A percentile compares a stretch with the other conserved stretches of the same genome.
Conservation (phyloP, 2,329 filamentous ascomycete species). For the Tolypocladium sp. region DNA sequence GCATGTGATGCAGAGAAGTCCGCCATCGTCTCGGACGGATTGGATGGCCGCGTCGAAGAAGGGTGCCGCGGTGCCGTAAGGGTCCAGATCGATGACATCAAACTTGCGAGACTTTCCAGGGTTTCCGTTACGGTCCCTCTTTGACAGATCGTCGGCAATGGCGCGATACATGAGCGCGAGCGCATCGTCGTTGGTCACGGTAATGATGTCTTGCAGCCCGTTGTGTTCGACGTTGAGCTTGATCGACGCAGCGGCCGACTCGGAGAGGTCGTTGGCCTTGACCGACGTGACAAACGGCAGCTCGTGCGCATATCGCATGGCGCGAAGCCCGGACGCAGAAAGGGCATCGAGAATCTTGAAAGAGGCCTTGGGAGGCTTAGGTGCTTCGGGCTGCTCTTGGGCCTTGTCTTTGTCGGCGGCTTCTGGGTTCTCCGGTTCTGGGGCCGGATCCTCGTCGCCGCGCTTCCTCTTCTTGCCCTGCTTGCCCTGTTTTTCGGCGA, state of each 20-base stretch:
- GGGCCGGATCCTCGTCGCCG: slow-evolving; percentile 16
- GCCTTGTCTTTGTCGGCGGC: slow-evolving; percentile 3
- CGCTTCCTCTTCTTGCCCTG: slow-evolving; percentile 39
- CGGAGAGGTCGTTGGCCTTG: slow-evolving; percentile 83
- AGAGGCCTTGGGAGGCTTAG: slow-evolving; percentile 25
- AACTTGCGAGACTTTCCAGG: slow-evolving; percentile 48
- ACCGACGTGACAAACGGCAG: slow-evolving; percentile 75
- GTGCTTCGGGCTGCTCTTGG: slow-evolving; percentile 9
- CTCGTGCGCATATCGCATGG: slow-evolving; percentile 84
- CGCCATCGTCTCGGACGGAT: slow-evolving; percentile 72
- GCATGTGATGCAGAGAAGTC: slow-evolving; percentile 88
- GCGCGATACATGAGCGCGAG: slow-evolving; percentile 82
- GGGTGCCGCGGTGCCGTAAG: slow-evolving; percentile 85
- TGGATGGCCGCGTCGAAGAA: slow-evolving; percentile 91
- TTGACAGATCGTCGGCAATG: slow-evolving; percentile 43
- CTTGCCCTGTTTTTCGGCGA: slow-evolving; percentile 31
- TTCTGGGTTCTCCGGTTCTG: slow-evolving; percentile 1
- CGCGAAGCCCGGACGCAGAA: slow-evolving; percentile 86
- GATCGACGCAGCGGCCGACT: slow-evolving; percentile 70
- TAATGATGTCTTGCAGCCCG: slow-evolving; percentile 59
- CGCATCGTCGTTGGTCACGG: slow-evolving; percentile 70
- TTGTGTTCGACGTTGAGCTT: slow-evolving; percentile 81
- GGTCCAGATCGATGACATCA: slow-evolving; percentile 93
- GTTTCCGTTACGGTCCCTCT: slow-evolving; percentile 27
- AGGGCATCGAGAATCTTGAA: slow-evolving; percentile 92